phyloP scores from a whole-genome alignment of 202 grass and related monocot genomes.

The Panicum hallii region DNA sequence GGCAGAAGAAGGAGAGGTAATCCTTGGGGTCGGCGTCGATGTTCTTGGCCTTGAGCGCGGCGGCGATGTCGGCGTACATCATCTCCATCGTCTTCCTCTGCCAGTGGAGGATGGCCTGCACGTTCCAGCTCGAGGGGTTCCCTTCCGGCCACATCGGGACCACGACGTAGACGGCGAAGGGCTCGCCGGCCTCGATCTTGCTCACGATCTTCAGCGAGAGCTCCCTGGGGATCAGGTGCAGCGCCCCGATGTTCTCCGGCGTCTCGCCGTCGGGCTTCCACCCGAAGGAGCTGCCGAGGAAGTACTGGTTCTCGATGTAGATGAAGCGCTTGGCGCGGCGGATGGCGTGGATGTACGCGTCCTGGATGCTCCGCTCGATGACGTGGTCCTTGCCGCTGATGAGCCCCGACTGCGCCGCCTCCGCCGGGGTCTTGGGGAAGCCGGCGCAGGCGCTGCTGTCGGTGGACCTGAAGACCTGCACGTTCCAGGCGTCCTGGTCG shows the following conservation, averaged over 20 bases:
- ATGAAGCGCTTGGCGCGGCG: background rate
- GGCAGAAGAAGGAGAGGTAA: constrained; percentile 30
- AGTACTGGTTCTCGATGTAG: constrained; percentile 35
- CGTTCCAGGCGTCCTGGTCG: background rate
- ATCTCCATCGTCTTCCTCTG: constrained; percentile 16
- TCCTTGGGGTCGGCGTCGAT: background rate
- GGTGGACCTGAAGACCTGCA: background rate
- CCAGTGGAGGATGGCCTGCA: background rate
- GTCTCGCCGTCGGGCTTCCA: background rate
- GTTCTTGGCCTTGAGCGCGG: background rate
- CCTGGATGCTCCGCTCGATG: constrained; percentile 3
- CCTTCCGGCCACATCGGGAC: constrained; percentile 6
- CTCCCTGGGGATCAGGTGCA: background rate
- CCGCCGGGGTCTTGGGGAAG: background rate
- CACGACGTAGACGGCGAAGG: background rate
- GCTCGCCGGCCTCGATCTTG: constrained; percentile 17
- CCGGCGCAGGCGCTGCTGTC: background rate
- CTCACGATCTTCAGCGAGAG: constrained; percentile 5
- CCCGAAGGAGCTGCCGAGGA: background rate
- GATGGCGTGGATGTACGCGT: constrained; percentile 11
- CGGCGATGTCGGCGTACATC: background rate
- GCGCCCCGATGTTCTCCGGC: background rate
- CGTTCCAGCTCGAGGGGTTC: background rate
- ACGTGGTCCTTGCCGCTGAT: constrained; percentile 27
- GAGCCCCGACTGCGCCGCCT: background rate